Evolutionary conservation across 164 flowering plant genomes (phyloP).

Genomic region (Stephania cephalantha): DNA sequence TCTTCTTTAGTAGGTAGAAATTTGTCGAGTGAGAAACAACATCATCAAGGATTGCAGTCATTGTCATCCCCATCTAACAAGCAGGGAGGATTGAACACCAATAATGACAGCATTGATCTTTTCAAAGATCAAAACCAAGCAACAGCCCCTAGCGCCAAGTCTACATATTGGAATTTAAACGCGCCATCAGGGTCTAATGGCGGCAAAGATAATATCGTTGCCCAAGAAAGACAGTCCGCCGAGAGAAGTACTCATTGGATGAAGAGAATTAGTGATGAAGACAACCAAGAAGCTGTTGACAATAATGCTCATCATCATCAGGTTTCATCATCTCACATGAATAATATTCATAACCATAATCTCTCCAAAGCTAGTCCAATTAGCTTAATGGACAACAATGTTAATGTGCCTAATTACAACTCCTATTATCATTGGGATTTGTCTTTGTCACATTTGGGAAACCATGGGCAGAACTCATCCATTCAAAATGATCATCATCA

Average conservation of each 20-base stretch:
- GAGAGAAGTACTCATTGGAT: constrained; percentile 20
- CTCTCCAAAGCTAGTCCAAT: constrained; percentile 23
- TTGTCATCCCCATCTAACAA: constrained; percentile 9
- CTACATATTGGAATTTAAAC: constrained; percentile 24
- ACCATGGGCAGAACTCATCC: constrained; percentile 22
- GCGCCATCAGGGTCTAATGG: constrained; percentile 24
- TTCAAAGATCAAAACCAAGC: constrained; percentile 20
- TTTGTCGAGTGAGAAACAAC: constrained; percentile 4
- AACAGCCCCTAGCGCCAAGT: constrained; percentile 8
- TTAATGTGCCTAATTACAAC: constrained; percentile 22
- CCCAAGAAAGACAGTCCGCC: constrained; percentile 10
- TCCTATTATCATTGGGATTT: constrained; percentile 44
- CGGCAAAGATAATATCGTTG: constrained; percentile 20
- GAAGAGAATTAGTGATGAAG: constrained; percentile 25
- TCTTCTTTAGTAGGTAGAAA: constrained; percentile 10
- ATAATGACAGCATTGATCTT: constrained; percentile 9
- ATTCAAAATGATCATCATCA: constrained; percentile 18
- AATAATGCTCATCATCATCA: neutral
- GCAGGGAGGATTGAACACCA: constrained; percentile 16
- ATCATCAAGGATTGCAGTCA: constrained; percentile 8
- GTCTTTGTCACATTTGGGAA: constrained; percentile 27
- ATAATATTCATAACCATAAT: neutral
- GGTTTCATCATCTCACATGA: constrained; percentile 22
- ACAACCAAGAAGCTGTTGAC: constrained; percentile 19
- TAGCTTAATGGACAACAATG: constrained; percentile 26